Percentiles rank a stretch among this genome's conserved stretches.
Conservation (phyloP, 495 filamentous ascomycete species). For the Neurospora sublineolata region DNA sequence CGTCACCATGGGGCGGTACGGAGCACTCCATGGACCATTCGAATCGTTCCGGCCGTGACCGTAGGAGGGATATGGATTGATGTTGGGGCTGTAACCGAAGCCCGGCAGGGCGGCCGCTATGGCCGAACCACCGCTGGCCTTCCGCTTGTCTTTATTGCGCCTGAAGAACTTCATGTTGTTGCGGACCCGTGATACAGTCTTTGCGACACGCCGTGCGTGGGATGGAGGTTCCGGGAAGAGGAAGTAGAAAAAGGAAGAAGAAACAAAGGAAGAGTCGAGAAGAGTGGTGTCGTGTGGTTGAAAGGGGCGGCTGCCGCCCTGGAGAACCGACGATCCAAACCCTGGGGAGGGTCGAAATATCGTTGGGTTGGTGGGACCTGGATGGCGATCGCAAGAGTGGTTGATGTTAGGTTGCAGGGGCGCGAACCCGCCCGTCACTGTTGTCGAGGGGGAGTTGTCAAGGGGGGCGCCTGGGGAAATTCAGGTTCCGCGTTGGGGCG, state of each 20-base stretch:
- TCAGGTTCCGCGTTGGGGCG: background rate
- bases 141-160: conserved; percentile 22
- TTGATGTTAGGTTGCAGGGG: background rate
- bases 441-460: background rate
- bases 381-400: background rate
- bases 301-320: background rate
- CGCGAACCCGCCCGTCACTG: background rate
- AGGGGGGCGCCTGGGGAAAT: background rate
- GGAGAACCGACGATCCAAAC: background rate
- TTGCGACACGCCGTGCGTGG: background rate
- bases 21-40: background rate
- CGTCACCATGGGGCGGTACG: conserved; percentile 11
- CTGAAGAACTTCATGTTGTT: conserved; percentile 34
- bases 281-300: background rate
- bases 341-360: background rate
- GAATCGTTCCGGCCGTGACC: background rate
- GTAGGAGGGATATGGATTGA: background rate
- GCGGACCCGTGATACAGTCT: background rate
- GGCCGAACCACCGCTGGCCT: conserved; percentile 6
- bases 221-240: background rate
- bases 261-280: conserved; percentile 2
- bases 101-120: conserved; percentile 7
- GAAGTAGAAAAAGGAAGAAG: background rate
- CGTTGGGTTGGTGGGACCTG: background rate
- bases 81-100: conserved; percentile 4